A percentile compares a stretch with the other conserved stretches of the same genome.
Conservation (phyloP, 768 basidiomycete species). For the Mycena maculata region DNA sequence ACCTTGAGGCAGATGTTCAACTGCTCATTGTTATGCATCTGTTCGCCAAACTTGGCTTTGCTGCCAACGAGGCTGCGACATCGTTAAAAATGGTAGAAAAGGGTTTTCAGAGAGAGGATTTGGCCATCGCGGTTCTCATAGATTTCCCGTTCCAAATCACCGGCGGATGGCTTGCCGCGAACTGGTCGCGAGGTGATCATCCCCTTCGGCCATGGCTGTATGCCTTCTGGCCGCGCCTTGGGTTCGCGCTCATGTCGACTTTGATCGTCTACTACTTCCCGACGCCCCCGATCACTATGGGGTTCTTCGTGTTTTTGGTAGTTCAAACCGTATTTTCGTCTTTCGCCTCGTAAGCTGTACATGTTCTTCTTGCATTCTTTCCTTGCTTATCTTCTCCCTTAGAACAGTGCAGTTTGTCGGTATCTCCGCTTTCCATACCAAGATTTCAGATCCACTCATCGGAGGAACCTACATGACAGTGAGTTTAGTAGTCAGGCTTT, state of each 20-base stretch:
- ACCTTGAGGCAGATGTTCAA: constrained; percentile 82
- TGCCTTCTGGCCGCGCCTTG: constrained; percentile 90
- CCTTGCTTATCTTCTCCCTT: not conserved
- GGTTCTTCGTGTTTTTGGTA: constrained; percentile 86
- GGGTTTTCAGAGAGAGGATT: constrained; percentile 93
- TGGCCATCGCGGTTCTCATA: constrained; percentile 94
- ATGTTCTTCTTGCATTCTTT: not conserved
- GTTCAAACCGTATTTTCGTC: constrained; percentile 85
- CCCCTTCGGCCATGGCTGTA: constrained; percentile 89
- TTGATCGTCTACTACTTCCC: constrained; percentile 90
- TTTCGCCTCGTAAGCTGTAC: constrained; percentile 80
- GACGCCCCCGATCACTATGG: constrained; percentile 71
- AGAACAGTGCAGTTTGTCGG: constrained; percentile 99
- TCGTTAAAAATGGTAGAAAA: constrained; percentile 97
- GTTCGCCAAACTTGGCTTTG: constrained; percentile 94
- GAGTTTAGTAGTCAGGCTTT: constrained; percentile 40
- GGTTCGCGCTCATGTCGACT: constrained; percentile 77
- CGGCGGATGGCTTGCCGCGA: constrained; percentile 94
- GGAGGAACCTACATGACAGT: constrained; percentile 99
- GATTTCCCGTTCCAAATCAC: constrained; percentile 98
- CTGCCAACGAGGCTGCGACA: constrained; percentile 92
- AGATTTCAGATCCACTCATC: constrained; percentile 94
- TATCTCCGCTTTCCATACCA: constrained; percentile 98
- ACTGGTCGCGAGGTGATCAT: constrained; percentile 85
- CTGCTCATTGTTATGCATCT: constrained; percentile 87